Evolutionary conservation across 2,329 filamentous ascomycete species (phyloP).

Genomic region (Xylariaceae sp.): DNA sequence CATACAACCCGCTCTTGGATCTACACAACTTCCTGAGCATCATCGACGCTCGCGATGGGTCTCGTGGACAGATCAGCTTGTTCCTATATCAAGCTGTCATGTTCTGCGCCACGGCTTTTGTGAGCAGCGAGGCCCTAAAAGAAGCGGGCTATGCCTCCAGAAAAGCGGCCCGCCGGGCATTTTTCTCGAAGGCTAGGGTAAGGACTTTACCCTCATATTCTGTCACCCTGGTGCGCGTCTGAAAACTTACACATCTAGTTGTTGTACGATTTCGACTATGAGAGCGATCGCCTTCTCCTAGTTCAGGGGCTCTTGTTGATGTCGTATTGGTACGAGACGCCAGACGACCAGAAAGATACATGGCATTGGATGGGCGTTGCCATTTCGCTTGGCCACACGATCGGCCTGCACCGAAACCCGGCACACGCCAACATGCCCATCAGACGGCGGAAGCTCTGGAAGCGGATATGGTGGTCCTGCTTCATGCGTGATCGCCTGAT

Average conservation of each 20-base stretch:
- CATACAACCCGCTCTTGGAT: constrained; percentile 87
- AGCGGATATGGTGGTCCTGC: constrained; percentile 96
- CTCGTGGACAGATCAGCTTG: constrained; percentile 69
- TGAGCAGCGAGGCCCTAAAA: constrained; percentile 71
- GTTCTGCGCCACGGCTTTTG: constrained; percentile 86
- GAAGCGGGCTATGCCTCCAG: constrained; percentile 72
- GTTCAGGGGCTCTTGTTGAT: constrained; percentile 86
- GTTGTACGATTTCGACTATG: constrained; percentile 93
- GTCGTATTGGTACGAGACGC: constrained; percentile 97
- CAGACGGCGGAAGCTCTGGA: constrained; percentile 77
- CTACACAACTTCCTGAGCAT: constrained; percentile 54
- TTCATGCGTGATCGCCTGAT: constrained; percentile 93
- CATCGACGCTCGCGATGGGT: constrained; percentile 62
- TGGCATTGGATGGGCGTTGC: constrained; percentile 99
- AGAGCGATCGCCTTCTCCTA: constrained; percentile 79
- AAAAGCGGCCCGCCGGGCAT: constrained; percentile 78
- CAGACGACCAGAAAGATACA: constrained; percentile 94
- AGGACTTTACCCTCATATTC: constrained; percentile 32
- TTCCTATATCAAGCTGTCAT: constrained; percentile 91
- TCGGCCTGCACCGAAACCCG: constrained; percentile 85
- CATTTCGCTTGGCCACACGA: constrained; percentile 86
- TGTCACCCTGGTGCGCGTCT: neutral
- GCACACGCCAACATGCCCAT: constrained; percentile 67
- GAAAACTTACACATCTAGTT: constrained; percentile 45
- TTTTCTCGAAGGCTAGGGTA: constrained; percentile 84